These are phyloP conservation scores for Alternaria postmessia DNA, from an alignment of 2,329 filamentous ascomycete genomes.

Conservation along the genomic window DNA sequence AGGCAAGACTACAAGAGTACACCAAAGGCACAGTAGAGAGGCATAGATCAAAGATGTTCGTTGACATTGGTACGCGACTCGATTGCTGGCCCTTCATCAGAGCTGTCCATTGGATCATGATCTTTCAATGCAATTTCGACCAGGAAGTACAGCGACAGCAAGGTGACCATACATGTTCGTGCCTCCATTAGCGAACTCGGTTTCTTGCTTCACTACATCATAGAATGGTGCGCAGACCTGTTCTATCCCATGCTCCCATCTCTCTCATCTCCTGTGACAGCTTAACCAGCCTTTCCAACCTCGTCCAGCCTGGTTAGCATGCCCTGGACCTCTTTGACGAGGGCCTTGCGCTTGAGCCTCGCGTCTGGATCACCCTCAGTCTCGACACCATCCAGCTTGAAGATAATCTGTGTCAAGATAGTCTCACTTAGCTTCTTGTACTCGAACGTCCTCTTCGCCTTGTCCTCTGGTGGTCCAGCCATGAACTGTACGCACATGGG, in stretches of 20 bases:
- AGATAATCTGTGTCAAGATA: conserved; percentile 75
- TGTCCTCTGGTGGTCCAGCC: conserved; percentile 64
- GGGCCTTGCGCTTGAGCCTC: conserved; percentile 71
- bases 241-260: background rate
- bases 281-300: conserved; percentile 26
- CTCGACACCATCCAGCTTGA: conserved; percentile 81
- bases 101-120: background rate
- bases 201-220: background rate
- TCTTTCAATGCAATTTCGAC: conserved; percentile 1
- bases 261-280: background rate
- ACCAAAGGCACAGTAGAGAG: background rate
- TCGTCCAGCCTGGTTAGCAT: conserved; percentile 72
- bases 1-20: background rate
- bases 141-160: background rate
- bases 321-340: conserved; percentile 75
- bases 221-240: background rate
- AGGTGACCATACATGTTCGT: background rate
- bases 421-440: conserved; percentile 79
- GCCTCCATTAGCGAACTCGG: background rate
- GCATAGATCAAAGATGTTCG: background rate
- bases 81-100: background rate
- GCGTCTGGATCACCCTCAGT: conserved; percentile 73
- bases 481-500: conserved; percentile 71
- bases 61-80: background rate
- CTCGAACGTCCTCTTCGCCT: conserved; percentile 74